Evolutionary conservation across 2,329 filamentous ascomycete genomes (phyloP).

Genomic region (Cercospora sp.): DNA sequence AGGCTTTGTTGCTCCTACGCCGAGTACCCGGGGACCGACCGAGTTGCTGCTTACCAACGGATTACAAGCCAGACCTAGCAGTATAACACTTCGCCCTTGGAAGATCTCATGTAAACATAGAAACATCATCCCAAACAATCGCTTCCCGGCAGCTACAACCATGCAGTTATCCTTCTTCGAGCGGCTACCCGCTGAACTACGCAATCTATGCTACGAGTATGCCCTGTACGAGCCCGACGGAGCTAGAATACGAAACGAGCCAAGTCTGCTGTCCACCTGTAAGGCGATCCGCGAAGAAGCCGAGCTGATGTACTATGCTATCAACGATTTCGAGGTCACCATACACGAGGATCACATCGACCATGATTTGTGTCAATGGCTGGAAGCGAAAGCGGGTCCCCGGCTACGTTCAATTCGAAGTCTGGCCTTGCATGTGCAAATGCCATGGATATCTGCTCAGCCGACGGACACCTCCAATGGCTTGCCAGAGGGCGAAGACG

Average conservation of each 20-base stretch:
- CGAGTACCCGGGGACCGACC: neutral
- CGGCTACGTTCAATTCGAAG: constrained; percentile 18
- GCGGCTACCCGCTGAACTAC: constrained; percentile 19
- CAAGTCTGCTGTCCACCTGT: constrained; percentile 23
- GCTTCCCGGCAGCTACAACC: neutral
- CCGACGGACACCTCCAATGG: neutral
- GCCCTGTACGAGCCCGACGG: constrained; percentile 14
- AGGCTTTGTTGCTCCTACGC: neutral
- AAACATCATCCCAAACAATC: neutral
- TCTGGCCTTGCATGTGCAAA: constrained; percentile 20
- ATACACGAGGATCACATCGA: constrained; percentile 19
- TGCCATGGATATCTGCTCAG: constrained; percentile 16
- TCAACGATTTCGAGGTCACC: constrained; percentile 23
- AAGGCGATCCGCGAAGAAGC: constrained; percentile 27
- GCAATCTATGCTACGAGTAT: constrained; percentile 23
- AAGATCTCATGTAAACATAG: neutral
- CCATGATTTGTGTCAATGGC: constrained; percentile 21
- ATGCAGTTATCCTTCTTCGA: constrained; percentile 17
- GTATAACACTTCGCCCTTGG: neutral
- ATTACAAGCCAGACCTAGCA: neutral
- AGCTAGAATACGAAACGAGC: constrained; percentile 17
- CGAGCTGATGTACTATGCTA: constrained; percentile 28
- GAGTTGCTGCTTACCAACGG: neutral
- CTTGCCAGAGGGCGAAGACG: neutral
- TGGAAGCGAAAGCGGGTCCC: constrained; percentile 13